A percentile compares a stretch with the other conserved stretches of the same genome.
Conservation (phyloP, 768 basidiomycete species). For the Arthromyces matolae region DNA sequence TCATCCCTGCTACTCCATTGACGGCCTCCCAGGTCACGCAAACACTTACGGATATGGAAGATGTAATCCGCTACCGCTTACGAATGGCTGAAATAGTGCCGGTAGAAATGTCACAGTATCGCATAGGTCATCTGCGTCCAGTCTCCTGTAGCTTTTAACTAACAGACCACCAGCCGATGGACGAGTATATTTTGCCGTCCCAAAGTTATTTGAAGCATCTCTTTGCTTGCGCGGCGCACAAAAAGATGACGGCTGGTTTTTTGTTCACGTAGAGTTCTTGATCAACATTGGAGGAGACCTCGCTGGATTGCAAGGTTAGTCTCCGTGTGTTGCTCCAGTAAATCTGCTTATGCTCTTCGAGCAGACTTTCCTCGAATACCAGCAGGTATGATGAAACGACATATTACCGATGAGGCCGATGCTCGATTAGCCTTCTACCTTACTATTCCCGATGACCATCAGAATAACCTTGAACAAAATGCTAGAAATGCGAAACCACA, state of each 20-base stretch:
- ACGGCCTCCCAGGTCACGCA: constrained; percentile 62
- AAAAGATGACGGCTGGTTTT: constrained; percentile 79
- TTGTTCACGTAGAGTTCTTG: constrained; percentile 72
- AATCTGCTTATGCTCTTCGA: neutral
- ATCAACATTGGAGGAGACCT: constrained; percentile 71
- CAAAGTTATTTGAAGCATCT: constrained; percentile 69
- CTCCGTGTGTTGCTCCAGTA: neutral
- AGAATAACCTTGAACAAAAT: constrained; percentile 37
- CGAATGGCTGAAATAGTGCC: constrained; percentile 78
- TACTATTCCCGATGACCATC: constrained; percentile 39
- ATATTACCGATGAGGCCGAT: constrained; percentile 73
- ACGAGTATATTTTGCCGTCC: constrained; percentile 72
- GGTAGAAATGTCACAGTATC: constrained; percentile 71
- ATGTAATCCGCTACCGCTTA: constrained; percentile 74
- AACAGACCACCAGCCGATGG: constrained; percentile 53
- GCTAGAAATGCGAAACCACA: constrained; percentile 46
- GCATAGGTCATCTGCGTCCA: constrained; percentile 44
- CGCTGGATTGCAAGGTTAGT: constrained; percentile 64
- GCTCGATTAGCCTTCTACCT: constrained; percentile 62
- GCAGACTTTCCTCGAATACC: constrained; percentile 75
- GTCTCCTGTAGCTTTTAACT: neutral
- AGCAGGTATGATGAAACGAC: constrained; percentile 54
- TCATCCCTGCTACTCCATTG: constrained; percentile 62
- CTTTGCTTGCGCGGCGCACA: constrained; percentile 71
- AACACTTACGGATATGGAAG: constrained; percentile 70